A percentile compares a stretch with the other conserved stretches of the same genome.
These are phyloP conservation scores for Myxozyma kluyveri DNA, from an alignment of 805 yeast genomes.

Conservation along the genomic window DNA sequence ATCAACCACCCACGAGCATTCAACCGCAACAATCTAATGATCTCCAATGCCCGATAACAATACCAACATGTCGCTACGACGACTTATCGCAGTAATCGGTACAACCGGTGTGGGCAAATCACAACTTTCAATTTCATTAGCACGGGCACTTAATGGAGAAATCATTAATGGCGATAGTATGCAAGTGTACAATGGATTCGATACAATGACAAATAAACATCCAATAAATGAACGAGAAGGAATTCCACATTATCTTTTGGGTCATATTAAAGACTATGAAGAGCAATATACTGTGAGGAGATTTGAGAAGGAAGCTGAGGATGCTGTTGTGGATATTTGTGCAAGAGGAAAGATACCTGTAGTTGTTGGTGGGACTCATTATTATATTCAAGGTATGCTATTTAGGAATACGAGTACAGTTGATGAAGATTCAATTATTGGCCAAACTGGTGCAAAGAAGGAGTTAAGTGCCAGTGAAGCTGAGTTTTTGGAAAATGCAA, in stretches of 20 bases:
- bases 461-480: slow-evolving; percentile 12
- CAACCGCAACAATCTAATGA: too few relatives aligned
- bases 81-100: slow-evolving; percentile 65
- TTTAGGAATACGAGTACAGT: slow-evolving; percentile 64
- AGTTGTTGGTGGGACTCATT: slow-evolving; percentile 94
- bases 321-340: slow-evolving; percentile 58
- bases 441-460: slow-evolving; percentile 30
- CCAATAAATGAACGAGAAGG: slow-evolving; percentile 75
- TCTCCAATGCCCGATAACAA: too few relatives aligned
- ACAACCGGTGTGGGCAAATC: slow-evolving; percentile 98
- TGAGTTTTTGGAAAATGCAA: slow-evolving; percentile 16
- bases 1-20: too few relatives aligned
- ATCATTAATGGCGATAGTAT: slow-evolving; percentile 94
- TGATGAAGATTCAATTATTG: slow-evolving; percentile 24
- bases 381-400: slow-evolving; percentile 75
- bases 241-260: slow-evolving; percentile 80
- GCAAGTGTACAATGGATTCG: slow-evolving; percentile 81
- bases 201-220: slow-evolving; percentile 86
- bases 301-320: slow-evolving; percentile 69
- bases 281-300: slow-evolving; percentile 79
- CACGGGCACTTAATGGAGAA: slow-evolving; percentile 76
- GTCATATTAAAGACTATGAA: slow-evolving; percentile 69
- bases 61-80: neutral
- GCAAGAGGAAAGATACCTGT: slow-evolving; percentile 73
- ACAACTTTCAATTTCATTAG: slow-evolving; percentile 73